Conservation (phyloP, 2,329 filamentous ascomycete species). For the Diaporthe nobilis region DNA sequence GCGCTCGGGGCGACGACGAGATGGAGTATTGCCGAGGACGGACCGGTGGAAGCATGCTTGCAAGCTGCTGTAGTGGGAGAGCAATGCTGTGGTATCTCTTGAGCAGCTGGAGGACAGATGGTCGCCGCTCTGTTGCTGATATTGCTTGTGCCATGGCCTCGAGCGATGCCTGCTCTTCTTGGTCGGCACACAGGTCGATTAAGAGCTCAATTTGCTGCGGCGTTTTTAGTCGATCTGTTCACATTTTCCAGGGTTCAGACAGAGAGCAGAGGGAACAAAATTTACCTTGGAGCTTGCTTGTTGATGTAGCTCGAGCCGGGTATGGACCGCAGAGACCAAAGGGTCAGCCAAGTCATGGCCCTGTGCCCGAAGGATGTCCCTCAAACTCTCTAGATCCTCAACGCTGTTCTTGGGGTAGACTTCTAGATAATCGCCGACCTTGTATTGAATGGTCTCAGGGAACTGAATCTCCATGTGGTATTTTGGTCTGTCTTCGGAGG, state of each 20-base stretch:
- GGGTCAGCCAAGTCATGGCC: not conserved
- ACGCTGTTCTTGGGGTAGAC: not conserved
- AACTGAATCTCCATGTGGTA: slow-evolving; percentile 30
- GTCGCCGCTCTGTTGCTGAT: slow-evolving; percentile 54
- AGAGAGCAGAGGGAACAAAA: too few species aligned
- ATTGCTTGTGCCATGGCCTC: not conserved
- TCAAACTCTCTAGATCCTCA: slow-evolving; percentile 2
- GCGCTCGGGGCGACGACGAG: slow-evolving; percentile 66
- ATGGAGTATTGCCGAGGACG: slow-evolving; percentile 70
- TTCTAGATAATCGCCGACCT: slow-evolving; percentile 27
- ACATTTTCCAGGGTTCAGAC: not conserved
- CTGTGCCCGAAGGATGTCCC: not conserved
- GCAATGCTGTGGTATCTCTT: slow-evolving; percentile 63
- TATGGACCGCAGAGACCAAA: not conserved
- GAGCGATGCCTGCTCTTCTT: not conserved
- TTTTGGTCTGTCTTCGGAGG: slow-evolving; percentile 10
- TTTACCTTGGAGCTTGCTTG: slow-evolving; percentile 12
- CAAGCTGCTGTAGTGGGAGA: slow-evolving; percentile 66
- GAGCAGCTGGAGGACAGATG: slow-evolving; percentile 68
- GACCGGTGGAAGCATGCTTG: slow-evolving; percentile 71
- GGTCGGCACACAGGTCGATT: not conserved
- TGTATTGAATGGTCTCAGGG: not conserved
- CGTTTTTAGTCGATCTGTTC: not conserved
- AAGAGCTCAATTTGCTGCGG: slow-evolving; percentile 9
- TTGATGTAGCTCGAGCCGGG: slow-evolving; percentile 20